Conservation (phyloP, 73 alveolate species). For the Uronychia binucleata region DNA sequence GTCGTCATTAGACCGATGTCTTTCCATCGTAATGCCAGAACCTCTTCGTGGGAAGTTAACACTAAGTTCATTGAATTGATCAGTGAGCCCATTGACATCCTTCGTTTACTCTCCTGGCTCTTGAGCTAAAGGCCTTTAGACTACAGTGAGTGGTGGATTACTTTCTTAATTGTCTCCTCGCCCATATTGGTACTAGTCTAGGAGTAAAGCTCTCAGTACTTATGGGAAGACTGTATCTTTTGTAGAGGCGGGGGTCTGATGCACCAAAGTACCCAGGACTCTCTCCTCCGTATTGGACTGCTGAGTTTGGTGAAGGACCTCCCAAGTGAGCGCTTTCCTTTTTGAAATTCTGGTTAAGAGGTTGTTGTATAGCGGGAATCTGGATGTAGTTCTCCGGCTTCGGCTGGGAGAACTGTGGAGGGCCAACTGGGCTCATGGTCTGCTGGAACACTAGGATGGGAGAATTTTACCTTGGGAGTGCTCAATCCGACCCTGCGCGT, state of each 20-base stretch:
- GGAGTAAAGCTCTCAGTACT: background rate
- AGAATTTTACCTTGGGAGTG: too few relatives aligned
- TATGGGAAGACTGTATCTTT: background rate
- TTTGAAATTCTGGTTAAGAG: too few relatives aligned
- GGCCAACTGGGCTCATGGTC: too few relatives aligned
- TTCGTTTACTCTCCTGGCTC: background rate
- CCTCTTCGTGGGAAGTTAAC: background rate
- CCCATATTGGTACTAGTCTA: background rate
- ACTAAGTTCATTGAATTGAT: background rate
- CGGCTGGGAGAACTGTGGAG: too few relatives aligned
- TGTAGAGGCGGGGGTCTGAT: background rate
- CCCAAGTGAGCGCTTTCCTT: too few relatives aligned
- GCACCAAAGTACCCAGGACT: background rate
- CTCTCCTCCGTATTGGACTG: too few relatives aligned
- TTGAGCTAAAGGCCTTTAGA: background rate
- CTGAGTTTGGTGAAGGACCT: too few relatives aligned
- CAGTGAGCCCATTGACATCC: background rate
- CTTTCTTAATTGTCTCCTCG: background rate
- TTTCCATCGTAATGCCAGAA: background rate
- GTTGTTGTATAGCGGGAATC: too few relatives aligned
- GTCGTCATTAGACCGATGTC: background rate
- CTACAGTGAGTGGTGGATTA: background rate
- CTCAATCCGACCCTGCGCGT: too few relatives aligned
- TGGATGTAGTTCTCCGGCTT: too few relatives aligned
- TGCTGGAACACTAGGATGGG: too few relatives aligned